Evolutionary conservation across 2,329 filamentous ascomycete genomes (phyloP), one percentile per base, ranked within the genome.

Genomic region (Clarireedia homoeocarpa): DNA sequence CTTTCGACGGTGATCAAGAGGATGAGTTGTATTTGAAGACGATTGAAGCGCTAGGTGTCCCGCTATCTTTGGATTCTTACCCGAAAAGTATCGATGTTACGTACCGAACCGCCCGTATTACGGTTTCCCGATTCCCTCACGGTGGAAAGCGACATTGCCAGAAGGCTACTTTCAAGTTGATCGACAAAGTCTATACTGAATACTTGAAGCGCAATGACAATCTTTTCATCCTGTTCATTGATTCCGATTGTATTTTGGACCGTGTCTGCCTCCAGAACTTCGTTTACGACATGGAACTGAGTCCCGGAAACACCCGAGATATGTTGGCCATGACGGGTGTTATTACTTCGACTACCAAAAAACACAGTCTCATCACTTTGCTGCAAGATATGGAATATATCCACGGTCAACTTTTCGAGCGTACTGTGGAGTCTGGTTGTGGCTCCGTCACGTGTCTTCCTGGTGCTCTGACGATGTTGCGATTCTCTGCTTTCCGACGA

Each of bases 321-420:
- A 96, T 96, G 89, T 78, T 97, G 67, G 92, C 92, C 53, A 96
- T 96, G 90, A 97, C 92, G 14, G 92, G 92, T 34, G 89, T 97
- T 67, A 97, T 97, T 67, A 97, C 92, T 2, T 92, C 91, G 1
- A 96, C 91, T 0, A 96, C 92, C 0, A 82, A 86, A 65, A 94
- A 88, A 66, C 88, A 95, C 70, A 90, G 87, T 63, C 75, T 97
- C 55, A 89, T 97, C 66, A 97, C 94, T 0, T 76, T 99, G 14
- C 77, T 99, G 5, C 92, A 99, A 71, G 92, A 99, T 65, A 95
- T 97, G 86, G 94, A 99, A 71, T 97, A 97, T 67, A 88, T 97
- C 27, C 94, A 97, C 71, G 94, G 92, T 5, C 94, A 99, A 71
- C 80, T 97, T 4, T 96, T 96, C 67, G 94, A 99, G 71, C 85